Evolutionary conservation across 257 asterid genomes (phyloP).

Genomic region (Lycium barbarum): DNA sequence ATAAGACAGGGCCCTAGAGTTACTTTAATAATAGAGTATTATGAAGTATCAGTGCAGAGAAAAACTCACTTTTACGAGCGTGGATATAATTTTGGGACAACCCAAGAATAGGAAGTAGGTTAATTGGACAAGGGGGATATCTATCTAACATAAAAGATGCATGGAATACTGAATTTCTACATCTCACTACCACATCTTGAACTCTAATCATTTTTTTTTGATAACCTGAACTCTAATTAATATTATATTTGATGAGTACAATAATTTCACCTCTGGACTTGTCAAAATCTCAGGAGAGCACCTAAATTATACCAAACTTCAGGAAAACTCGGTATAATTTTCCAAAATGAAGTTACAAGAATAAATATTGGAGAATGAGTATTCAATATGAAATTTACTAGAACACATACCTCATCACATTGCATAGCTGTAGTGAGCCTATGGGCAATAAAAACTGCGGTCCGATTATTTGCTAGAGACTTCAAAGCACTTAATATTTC

Average conservation of each 20-base stretch:
- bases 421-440: slow-evolving; percentile 99
- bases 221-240: background rate
- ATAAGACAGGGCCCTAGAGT: background rate
- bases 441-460: slow-evolving; percentile 91
- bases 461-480: slow-evolving; percentile 77
- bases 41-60: slow-evolving; percentile 8
- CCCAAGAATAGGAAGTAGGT: background rate
- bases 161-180: background rate
- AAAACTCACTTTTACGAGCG: background rate
- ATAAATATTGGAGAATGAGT: background rate
- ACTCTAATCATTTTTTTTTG: background rate
- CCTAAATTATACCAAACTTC: background rate
- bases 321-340: background rate
- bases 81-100: background rate
- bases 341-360: background rate
- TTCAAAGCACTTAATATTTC: slow-evolving; percentile 85
- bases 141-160: background rate
- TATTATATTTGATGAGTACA: slow-evolving; percentile 1
- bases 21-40: background rate
- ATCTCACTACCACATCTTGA: background rate
- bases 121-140: slow-evolving; percentile 1
- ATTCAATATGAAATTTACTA: slow-evolving; percentile 17
- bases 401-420: slow-evolving; percentile 82
- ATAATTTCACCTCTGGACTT: background rate
- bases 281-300: background rate